Base-by-base conservation (phyloP, 2,329 filamentous ascomycete genomes). In the Neofusicoccum ribis region DNA sequence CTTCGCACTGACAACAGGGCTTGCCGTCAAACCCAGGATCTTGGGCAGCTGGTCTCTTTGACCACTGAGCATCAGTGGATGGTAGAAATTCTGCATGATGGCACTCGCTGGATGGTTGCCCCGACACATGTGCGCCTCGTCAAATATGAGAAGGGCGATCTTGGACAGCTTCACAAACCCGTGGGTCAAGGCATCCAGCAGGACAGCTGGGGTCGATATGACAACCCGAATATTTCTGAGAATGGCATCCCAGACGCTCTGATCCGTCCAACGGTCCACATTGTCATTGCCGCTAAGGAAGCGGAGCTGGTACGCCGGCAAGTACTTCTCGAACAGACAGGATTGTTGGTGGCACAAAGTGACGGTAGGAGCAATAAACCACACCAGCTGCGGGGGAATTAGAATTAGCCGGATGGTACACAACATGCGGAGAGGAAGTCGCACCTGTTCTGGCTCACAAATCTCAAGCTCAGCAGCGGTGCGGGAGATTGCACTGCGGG, bases 101-200 rank as follows among this genome's bases (percentile, higher is more conserved):
- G 81, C 84, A 65, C 88, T 88, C 11, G 88, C 87, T 0, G 90
- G 82, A 69, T 89, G 84, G 1, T 85, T 87, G 17, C 82, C 81
- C 5, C 82, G 83, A 69, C 91, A 94, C 73, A 93, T 88, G 72
- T 96, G 92, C 9, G 91, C 92, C 91, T 97, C 93, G 72, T 97
- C 93, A 70, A 96, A 91, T 0, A 96, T 84, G 15, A 96, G 78
- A 4, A 97, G 80, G 5, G 88, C 83, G 23, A 96, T 76, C 2
- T 80, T 81, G 0, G 80, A 73, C 70, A 96, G 84, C 1, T 74
- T 81, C 1, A 96, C 84, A 73, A 96, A 96, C 0, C 84, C 90
- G 77, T 95, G 91, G 1, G 78, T 80, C 46, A 96, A 81, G 2
- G 91, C 91, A 76, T 96, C 91, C 2, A 86, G 79, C 12, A 96